These are phyloP conservation scores for Colletotrichum chrysophilum DNA, from an alignment of 2,329 filamentous ascomycete species.

Conservation along the genomic window DNA sequence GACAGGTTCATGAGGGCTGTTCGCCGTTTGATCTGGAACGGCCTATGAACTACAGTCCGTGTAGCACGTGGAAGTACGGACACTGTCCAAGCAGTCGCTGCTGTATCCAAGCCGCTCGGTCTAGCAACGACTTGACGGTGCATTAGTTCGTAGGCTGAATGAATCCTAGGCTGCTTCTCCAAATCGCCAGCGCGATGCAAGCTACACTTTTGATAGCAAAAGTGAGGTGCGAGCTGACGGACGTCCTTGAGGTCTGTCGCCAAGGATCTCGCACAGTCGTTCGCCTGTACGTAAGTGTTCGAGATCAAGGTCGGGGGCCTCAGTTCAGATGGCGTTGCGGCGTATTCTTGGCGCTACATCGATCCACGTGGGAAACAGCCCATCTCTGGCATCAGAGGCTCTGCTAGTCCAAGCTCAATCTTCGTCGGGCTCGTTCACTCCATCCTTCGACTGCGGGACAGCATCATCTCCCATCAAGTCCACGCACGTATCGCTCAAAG, in stretches of 20 bases:
- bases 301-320: background rate
- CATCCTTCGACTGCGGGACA: background rate
- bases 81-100: background rate
- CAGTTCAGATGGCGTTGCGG: conserved; percentile 13
- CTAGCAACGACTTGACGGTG: background rate
- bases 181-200: background rate
- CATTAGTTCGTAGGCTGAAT: background rate
- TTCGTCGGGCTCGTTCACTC: background rate
- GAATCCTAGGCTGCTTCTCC: background rate
- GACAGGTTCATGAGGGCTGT: background rate
- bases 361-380: conserved; percentile 4
- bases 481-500: background rate
- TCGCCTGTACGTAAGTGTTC: background rate
- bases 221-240: background rate
- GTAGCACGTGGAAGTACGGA: background rate
- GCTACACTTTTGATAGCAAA: background rate
- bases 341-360: background rate
- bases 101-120: background rate
- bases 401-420: background rate
- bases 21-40: background rate
- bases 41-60: background rate
- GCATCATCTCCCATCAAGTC: background rate
- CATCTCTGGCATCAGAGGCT: background rate
- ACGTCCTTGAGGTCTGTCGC: background rate
- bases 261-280: background rate